A percentile compares a stretch with the other conserved stretches of the same genome.
These are phyloP conservation scores for thale cress (Arabidopsis thaliana) DNA, from an alignment of 345 rosid genomes.

Conservation along the genomic window DNA sequence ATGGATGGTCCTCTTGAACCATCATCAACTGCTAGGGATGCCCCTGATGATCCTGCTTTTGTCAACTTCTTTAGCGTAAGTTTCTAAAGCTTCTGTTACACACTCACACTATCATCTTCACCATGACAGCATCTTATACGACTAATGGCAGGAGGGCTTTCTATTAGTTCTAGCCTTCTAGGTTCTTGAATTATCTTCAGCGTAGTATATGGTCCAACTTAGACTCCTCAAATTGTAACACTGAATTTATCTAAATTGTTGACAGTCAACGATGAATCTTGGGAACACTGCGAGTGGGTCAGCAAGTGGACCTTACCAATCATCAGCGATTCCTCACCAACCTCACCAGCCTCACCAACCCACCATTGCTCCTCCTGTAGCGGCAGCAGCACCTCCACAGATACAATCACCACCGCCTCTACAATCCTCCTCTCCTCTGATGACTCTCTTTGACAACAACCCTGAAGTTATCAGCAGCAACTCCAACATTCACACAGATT, in stretches of 20 bases:
- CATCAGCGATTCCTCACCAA: conserved; percentile 53
- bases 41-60: conserved; percentile 81
- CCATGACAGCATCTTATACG: conserved; percentile 1
- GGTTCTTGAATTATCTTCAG: conserved; percentile 16
- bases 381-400: conserved; percentile 56
- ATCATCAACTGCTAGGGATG: conserved; percentile 59
- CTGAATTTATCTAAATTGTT: background rate
- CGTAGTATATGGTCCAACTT: background rate
- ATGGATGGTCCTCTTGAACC: conserved; percentile 95
- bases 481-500: conserved; percentile 54
- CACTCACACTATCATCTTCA: background rate
- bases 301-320: conserved; percentile 55
- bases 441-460: conserved; percentile 55
- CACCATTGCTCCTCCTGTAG: conserved; percentile 43
- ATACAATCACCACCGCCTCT: conserved; percentile 54
- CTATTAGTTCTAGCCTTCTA: conserved; percentile 18
- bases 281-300: conserved; percentile 56
- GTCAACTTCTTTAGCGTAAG: conserved; percentile 90
- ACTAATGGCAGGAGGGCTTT: conserved; percentile 2
- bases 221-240: conserved; percentile 11
- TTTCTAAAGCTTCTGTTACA: conserved; percentile 14
- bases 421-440: conserved; percentile 55
- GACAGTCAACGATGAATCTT: conserved; percentile 69
- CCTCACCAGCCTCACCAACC: conserved; percentile 51
- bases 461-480: conserved; percentile 48